Evolutionary conservation across 805 yeast species (phyloP), one percentile per base, ranked within the genome.

Genomic region (Schwanniomyces polymorphus): DNA sequence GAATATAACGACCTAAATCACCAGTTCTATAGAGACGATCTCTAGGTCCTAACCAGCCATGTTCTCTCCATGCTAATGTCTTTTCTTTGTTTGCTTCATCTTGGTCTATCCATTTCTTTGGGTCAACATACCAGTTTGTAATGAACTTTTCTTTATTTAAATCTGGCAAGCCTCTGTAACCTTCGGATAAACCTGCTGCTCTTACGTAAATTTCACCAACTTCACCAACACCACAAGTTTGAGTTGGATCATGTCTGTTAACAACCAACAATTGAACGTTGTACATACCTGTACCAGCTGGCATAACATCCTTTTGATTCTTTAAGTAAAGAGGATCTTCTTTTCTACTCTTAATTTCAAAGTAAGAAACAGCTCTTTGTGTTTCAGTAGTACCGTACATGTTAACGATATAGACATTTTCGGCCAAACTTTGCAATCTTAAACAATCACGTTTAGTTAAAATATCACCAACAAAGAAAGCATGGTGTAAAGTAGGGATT

Each of bases 371-470:
- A 1, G 99, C 94, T 64, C 99, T 82, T 75, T 95, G 99, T 12
- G 99, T 94, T 69, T 94, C 99, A 9, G 99, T 94, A 34, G 99
- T 94, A 61, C 99, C 99, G 67, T 94, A 94, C 99, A 94, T 94
- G 71, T 94, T 94, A 56, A 94, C 95, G 61, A 94, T 92, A 63
- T 69, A 75, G 45, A 89, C 95, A 60, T 94, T 92, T 64, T 84
- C 84, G 11, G 98, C 98, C 58, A 94, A 78, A 0, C 94, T 82
- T 67, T 94, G 99, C 57, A 94, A 77, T 61, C 97, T 81, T 55
- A 89, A 73, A 70, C 99, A 94, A 68, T 95, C 99, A 72, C 99
- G 86, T 72, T 94, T 95, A 54, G 99, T 94, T 54, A 94, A 75
- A 52, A 94, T 89, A 68, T 94, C 99, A 60, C 99, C 99, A 26